phyloP scores from a whole-genome alignment of 352 stramenopile genomes.

The Elongisporangium senticosum region DNA sequence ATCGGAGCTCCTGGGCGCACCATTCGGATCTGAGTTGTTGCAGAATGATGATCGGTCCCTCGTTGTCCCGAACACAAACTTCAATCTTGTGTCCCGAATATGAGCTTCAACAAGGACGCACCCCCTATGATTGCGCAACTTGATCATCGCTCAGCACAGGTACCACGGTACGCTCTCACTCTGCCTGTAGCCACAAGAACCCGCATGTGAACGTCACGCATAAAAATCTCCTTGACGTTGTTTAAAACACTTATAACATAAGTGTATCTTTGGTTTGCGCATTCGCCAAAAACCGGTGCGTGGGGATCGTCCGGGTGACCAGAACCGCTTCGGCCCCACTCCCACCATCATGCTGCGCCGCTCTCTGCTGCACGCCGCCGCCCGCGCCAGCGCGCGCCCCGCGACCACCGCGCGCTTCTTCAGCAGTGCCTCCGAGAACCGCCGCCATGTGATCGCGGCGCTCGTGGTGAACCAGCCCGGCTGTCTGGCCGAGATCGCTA shows the following conservation, averaged over 20 bases:
- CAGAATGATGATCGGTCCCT: background rate
- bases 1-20: background rate
- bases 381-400: background rate
- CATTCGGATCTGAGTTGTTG: background rate
- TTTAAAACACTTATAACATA: background rate
- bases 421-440: slow-evolving; percentile 34
- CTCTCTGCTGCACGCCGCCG: background rate
- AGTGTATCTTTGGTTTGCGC: background rate
- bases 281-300: background rate
- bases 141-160: background rate
- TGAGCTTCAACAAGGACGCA: background rate
- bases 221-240: background rate
- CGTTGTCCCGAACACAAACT: background rate
- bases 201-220: background rate
- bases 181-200: background rate
- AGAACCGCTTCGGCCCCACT: background rate
- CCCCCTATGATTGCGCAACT: background rate
- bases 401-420: slow-evolving; percentile 21
- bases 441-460: slow-evolving; percentile 78
- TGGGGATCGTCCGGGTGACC: background rate
- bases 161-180: background rate
- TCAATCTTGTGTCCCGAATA: background rate
- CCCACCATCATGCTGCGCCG: background rate
- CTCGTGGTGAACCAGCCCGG: slow-evolving; percentile 83
- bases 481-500: slow-evolving; percentile 83